Evolutionary conservation across 495 filamentous ascomycete species (phyloP).

Genomic region (Lentithecium fluviatile): DNA sequence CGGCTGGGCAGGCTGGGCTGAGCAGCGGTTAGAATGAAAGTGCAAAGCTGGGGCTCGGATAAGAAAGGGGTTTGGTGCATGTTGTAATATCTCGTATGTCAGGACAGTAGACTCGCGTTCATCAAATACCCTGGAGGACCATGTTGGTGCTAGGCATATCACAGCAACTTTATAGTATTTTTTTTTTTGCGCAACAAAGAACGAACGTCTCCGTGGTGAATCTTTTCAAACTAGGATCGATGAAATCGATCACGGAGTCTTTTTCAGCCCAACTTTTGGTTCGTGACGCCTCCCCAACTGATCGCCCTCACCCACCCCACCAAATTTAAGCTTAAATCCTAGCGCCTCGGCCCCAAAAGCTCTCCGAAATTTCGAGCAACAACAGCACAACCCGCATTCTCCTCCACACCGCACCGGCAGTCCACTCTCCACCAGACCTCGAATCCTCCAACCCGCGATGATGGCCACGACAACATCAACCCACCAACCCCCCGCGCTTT

Average conservation of each 20-base stretch:
- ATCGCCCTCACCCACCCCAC: too few relatives aligned
- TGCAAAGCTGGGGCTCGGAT: neutral
- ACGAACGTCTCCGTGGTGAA: too few relatives aligned
- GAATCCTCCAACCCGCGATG: neutral
- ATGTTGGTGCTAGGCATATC: neutral
- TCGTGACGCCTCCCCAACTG: too few relatives aligned
- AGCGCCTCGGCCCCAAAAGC: slow-evolving; percentile 12
- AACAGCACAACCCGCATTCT: neutral
- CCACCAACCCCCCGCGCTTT: slow-evolving; percentile 46
- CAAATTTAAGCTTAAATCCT: neutral
- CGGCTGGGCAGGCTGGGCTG: slow-evolving; percentile 2
- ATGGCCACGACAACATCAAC: slow-evolving; percentile 14
- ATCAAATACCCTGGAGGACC: neutral
- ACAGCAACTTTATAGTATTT: neutral
- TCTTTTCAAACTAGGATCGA: too few relatives aligned
- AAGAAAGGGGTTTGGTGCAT: slow-evolving; percentile 5
- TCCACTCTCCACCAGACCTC: neutral
- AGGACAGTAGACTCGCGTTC: neutral
- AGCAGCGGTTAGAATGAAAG: slow-evolving; percentile 2
- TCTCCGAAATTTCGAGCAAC: slow-evolving; percentile 2
- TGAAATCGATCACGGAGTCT: too few relatives aligned
- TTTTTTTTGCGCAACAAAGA: too few relatives aligned
- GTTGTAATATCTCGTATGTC: neutral
- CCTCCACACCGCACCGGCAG: neutral
- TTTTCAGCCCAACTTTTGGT: too few relatives aligned